These are phyloP conservation scores for Microbotryomycetes sp. DNA, from an alignment of 1,284 basidiomycete species.

Conservation along the genomic window DNA sequence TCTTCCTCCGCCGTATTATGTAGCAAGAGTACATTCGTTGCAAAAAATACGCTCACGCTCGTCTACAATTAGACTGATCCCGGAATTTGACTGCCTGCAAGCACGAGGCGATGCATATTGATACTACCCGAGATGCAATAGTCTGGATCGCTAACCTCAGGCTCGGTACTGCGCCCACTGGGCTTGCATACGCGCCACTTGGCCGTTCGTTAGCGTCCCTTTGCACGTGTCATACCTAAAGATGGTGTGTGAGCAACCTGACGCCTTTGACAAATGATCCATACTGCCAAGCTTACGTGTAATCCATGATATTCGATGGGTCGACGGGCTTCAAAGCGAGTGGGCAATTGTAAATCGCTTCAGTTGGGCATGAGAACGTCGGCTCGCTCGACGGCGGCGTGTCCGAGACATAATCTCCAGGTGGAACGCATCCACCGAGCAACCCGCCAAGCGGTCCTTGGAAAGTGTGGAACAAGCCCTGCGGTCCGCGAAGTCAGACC, in stretches of 20 bases:
- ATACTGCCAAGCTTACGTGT: background rate
- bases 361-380: background rate
- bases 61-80: too few species aligned
- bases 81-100: too few species aligned
- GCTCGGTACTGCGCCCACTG: background rate
- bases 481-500: background rate
- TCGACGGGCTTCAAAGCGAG: background rate
- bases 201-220: background rate
- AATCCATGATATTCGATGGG: background rate
- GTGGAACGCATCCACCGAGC: background rate
- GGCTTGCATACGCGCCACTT: background rate
- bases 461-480: slow-evolving; percentile 53
- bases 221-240: background rate
- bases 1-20: too few species aligned
- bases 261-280: background rate
- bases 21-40: too few species aligned
- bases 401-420: background rate
- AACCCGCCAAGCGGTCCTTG: slow-evolving; percentile 41
- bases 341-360: background rate
- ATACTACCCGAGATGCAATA: too few species aligned
- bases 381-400: background rate
- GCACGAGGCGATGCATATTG: too few species aligned
- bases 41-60: too few species aligned
- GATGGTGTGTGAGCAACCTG: background rate
- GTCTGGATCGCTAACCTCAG: too few species aligned